Conservation (phyloP, 208 protist genomes). For the Ichthyophonus hoferi region DNA sequence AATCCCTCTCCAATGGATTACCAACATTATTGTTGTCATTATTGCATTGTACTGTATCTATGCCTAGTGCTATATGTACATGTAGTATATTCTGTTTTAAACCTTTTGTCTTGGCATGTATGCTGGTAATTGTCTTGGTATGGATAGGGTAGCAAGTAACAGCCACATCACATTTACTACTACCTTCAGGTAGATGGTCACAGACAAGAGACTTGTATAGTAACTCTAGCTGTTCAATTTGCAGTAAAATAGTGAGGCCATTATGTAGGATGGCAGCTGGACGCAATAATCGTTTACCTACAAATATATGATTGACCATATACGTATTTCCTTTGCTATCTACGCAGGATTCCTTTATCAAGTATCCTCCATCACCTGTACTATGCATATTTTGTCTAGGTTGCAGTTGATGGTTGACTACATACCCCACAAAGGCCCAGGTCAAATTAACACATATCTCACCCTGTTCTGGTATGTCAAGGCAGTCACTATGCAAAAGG, state of each 20-base stretch:
- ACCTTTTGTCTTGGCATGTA: too few relatives aligned
- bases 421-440: not conserved
- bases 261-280: not conserved
- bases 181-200: not conserved
- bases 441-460: not conserved
- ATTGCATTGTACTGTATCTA: too few relatives aligned
- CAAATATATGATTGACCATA: not conserved
- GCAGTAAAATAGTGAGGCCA: not conserved
- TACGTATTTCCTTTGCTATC: not conserved
- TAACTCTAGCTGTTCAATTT: not conserved
- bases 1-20: not conserved
- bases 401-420: not conserved
- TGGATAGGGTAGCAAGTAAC: not conserved
- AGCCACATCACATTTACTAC: not conserved
- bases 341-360: not conserved
- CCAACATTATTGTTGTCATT: too few relatives aligned
- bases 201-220: not conserved
- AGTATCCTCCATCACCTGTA: not conserved
- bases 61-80: not conserved
- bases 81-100: not conserved
- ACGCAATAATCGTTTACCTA: not conserved
- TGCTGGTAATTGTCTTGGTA: too few relatives aligned
- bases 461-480: not conserved
- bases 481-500: not conserved
- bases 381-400: not conserved